Conservation (phyloP, 1,284 basidiomycete species). For the Mycena sp. region DNA sequence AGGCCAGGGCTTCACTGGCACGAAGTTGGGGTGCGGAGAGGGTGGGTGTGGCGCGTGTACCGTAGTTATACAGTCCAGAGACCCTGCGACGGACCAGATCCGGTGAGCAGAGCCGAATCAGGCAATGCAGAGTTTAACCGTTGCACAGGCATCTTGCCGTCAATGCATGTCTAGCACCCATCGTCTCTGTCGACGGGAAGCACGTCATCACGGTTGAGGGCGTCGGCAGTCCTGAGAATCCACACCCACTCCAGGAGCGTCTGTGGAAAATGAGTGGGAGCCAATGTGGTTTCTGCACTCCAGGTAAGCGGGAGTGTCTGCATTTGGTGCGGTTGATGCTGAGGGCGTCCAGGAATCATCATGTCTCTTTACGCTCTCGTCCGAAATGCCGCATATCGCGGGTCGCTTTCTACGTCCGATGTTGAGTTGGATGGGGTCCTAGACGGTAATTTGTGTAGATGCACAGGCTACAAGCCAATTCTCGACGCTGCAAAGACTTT, state of each 20-base stretch:
- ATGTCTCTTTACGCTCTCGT: constrained; percentile 31
- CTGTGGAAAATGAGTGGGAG: constrained; percentile 28
- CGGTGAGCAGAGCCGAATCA: constrained; percentile 12
- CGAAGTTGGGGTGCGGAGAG: constrained; percentile 31
- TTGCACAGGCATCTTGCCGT: constrained; percentile 25
- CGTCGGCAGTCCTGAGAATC: constrained; percentile 28
- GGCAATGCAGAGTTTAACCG: not conserved
- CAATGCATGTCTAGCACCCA: constrained; percentile 31
- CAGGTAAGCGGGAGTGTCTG: constrained; percentile 1
- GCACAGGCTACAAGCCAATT: constrained; percentile 31
- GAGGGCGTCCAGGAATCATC: constrained; percentile 20
- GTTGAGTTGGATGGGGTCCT: constrained; percentile 29
- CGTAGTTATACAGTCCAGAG: constrained; percentile 25
- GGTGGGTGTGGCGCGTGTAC: constrained; percentile 31
- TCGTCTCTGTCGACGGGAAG: constrained; percentile 30
- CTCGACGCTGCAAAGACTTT: constrained; percentile 32
- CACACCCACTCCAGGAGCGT: constrained; percentile 29
- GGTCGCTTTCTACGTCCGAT: constrained; percentile 26
- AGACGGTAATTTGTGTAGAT: constrained; percentile 32
- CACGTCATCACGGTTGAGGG: constrained; percentile 33
- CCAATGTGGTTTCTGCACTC: constrained; percentile 32
- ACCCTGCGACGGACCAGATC: constrained; percentile 22
- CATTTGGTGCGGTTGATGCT: not conserved
- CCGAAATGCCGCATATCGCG: constrained; percentile 29
- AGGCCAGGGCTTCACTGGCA: constrained; percentile 31